Evolutionary conservation across 2,329 filamentous ascomycete genomes (phyloP).

Genomic region (Conoideocrella luteorostrata): DNA sequence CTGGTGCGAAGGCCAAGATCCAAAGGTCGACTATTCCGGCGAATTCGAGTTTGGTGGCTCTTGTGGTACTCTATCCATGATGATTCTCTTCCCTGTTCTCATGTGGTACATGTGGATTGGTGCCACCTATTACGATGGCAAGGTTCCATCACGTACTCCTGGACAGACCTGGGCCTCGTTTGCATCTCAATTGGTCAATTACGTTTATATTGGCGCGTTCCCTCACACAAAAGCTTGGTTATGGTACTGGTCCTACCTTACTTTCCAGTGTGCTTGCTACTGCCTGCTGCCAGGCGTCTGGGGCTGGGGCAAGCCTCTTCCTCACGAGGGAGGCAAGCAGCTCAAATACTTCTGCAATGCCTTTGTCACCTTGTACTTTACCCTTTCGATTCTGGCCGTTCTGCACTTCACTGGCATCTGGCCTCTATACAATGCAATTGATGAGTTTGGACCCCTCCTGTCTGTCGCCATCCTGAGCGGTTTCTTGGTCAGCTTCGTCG

Average conservation of each 20-base stretch:
- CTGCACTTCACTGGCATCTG: constrained; percentile 82
- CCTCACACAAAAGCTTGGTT: constrained; percentile 77
- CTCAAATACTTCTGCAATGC: constrained; percentile 93
- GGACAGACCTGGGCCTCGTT: constrained; percentile 69
- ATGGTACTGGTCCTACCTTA: constrained; percentile 91
- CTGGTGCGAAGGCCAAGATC: constrained; percentile 53
- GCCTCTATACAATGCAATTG: constrained; percentile 84
- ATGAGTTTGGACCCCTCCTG: constrained; percentile 91
- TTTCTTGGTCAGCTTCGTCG: constrained; percentile 73
- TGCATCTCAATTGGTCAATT: constrained; percentile 57
- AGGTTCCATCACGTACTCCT: constrained; percentile 60
- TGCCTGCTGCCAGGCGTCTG: constrained; percentile 81
- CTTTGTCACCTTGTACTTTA: constrained; percentile 80
- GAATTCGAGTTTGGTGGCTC: constrained; percentile 83
- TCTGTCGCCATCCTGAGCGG: constrained; percentile 89
- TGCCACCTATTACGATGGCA: constrained; percentile 83
- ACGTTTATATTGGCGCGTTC: constrained; percentile 80
- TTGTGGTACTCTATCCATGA: constrained; percentile 72
- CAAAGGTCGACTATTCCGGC: constrained; percentile 56
- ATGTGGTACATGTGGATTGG: constrained; percentile 99
- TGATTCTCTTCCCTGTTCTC: constrained; percentile 85
- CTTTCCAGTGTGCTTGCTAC: constrained; percentile 80
- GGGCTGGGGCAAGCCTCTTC: constrained; percentile 80
- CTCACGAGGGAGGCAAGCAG: constrained; percentile 76
- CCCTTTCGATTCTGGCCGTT: constrained; percentile 60